Base-by-base conservation (phyloP, 495 filamentous ascomycete genomes). In the Patellaria atrata region DNA sequence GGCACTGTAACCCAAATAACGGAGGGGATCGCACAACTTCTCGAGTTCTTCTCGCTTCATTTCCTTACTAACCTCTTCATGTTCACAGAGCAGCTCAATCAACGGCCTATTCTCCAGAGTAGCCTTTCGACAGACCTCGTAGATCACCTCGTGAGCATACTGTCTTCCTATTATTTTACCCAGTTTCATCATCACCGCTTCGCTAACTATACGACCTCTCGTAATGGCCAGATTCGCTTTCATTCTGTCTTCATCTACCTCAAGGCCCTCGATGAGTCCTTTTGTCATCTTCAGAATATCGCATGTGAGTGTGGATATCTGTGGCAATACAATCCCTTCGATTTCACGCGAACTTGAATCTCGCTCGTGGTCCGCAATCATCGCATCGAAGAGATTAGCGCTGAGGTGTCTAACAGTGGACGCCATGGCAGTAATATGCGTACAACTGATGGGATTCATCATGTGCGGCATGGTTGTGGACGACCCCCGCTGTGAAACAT, bases 101-200 rank as follows among this genome's bases (percentile, higher is more conserved):
- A 70, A 43, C 18, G 53, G 52, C 30, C 43, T 46, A 11, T 60
- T 51, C 19, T 47, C 46, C 44, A 67, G 61, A 45, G 67, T 68
- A 28, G 55, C 59, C 35, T 61, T 56, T 31, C 55, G 58, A 40
- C 66, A 70, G n/a, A 62, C 62, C 40, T 65, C 61, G 42, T 70
- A 70, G 14, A 70, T 60, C 37, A 68, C 51, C 51, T 68, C 64
- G 53, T 70, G 65, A 12, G 66, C 66, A 27, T 55, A 48, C 35
- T 64, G 59, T 24, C 66, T 44, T 19, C 66, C 66, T 14, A 65
- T 45, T 39, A 60, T 46, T 24, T 57, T 54, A 31, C 63, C 66
- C 36, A 70, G 52, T 4, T 59, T 65, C 66, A 70, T 70, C 65
- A 70, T 70, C 10, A 70, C 65, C 1, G 66, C 66, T 46, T 70